Evolutionary conservation across 306 rosid genomes (phyloP).

Genomic region (Styphnolobium japonicum): DNA sequence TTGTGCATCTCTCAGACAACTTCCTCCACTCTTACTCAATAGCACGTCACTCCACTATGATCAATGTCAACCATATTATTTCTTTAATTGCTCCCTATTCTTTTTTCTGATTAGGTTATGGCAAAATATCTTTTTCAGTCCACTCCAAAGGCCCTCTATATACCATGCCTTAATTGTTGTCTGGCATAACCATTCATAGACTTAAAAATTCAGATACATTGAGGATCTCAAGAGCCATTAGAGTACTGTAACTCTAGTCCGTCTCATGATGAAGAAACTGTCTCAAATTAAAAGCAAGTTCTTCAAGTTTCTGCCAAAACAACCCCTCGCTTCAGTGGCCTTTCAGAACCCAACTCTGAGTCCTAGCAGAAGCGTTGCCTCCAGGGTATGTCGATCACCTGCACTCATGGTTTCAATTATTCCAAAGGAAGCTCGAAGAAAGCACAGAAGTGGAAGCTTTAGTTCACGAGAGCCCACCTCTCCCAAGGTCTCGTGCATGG

Average conservation of each 20-base stretch:
- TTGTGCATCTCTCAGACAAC: neutral
- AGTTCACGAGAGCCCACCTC: constrained; percentile 39
- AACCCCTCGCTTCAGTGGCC: constrained; percentile 22
- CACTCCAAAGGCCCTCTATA: neutral
- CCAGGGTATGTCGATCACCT: neutral
- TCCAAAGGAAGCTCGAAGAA: constrained; percentile 41
- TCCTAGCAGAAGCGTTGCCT: neutral
- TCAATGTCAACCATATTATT: constrained; percentile 29
- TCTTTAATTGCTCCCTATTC: neutral
- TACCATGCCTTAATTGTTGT: neutral
- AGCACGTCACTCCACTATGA: neutral
- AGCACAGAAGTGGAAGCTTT: constrained; percentile 13
- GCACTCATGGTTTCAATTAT: constrained; percentile 16
- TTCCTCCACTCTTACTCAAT: too few species aligned
- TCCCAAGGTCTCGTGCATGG: constrained; percentile 52
- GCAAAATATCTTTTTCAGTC: neutral
- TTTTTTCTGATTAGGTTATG: neutral
- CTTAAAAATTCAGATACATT: neutral
- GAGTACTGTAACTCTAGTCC: neutral
- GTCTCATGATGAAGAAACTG: constrained; percentile 32
- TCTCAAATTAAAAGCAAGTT: constrained; percentile 8
- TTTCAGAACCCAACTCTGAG: constrained; percentile 33
- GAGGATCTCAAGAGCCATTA: neutral
- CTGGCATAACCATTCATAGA: neutral
- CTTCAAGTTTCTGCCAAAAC: constrained; percentile 24